phyloP scores from a whole-genome alignment of 495 filamentous ascomycete species.

The Hypoxylon lenormandii region DNA sequence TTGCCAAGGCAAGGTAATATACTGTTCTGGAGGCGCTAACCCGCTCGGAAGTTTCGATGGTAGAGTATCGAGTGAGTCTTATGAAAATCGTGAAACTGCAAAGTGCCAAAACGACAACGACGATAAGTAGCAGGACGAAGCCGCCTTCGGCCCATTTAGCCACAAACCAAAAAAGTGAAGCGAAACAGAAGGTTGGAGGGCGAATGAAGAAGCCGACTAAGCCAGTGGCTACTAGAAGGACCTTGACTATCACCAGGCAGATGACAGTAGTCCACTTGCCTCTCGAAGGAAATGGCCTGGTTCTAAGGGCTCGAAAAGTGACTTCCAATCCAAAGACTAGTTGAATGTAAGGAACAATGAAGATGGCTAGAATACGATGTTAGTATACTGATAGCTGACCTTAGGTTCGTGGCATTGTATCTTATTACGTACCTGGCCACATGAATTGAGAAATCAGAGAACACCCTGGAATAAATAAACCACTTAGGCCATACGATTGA shows the following conservation, averaged over 20 bases:
- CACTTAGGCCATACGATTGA: constrained; percentile 58
- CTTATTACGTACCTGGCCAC: constrained; percentile 59
- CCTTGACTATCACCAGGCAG: constrained; percentile 55
- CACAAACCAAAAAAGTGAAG: constrained; percentile 65
- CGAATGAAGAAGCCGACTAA: constrained; percentile 59
- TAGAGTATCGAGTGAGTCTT: constrained; percentile 55
- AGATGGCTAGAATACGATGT: constrained; percentile 52
- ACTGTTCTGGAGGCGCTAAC: constrained; percentile 62
- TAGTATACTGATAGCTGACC: constrained; percentile 29
- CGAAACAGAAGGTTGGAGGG: constrained; percentile 57
- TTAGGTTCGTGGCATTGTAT: not conserved
- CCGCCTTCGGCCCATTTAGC: constrained; percentile 58
- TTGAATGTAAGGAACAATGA: constrained; percentile 63
- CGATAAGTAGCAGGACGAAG: constrained; percentile 54
- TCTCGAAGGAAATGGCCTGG: constrained; percentile 55
- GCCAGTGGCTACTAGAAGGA: constrained; percentile 56
- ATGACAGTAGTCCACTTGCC: constrained; percentile 59
- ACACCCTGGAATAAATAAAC: constrained; percentile 56
- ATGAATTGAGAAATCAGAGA: constrained; percentile 58
- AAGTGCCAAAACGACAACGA: constrained; percentile 48
- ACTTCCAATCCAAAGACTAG: constrained; percentile 60
- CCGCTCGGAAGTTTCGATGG: constrained; percentile 57
- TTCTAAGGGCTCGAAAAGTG: constrained; percentile 56
- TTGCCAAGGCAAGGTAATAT: constrained; percentile 57
- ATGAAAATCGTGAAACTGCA: constrained; percentile 54